phyloP scores from a whole-genome alignment of 1,284 basidiomycete species.

The Ceratobasidium sp. region DNA sequence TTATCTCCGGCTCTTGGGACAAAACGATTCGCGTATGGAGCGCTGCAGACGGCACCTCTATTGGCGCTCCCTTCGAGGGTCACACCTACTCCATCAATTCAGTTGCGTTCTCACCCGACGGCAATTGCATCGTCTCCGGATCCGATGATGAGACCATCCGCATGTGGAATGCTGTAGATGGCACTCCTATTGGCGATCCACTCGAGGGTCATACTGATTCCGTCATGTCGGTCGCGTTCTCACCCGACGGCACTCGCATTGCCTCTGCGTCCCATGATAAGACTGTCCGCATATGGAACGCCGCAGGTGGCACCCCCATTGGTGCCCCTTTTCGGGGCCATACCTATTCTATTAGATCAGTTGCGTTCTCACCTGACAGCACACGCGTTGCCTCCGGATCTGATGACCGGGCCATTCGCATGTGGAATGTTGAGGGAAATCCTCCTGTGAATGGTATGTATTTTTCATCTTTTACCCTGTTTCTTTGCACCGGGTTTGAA shows the following conservation, averaged over 20 bases:
- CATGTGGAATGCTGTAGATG: not conserved
- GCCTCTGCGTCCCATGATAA: not conserved
- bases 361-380: not conserved
- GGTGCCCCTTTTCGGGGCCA: not conserved
- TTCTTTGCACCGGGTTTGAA: not conserved
- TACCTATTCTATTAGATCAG: not conserved
- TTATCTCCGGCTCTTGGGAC: too few species aligned
- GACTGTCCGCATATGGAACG: not conserved
- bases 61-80: not conserved
- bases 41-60: not conserved
- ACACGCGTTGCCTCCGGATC: not conserved
- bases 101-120: not conserved
- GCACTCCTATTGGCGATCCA: not conserved
- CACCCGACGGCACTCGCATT: too few species aligned
- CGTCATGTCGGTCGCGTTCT: not conserved
- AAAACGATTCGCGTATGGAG: too few species aligned
- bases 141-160: too few species aligned
- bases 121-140: not conserved
- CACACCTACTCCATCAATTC: not conserved
- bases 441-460: not conserved
- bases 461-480: not conserved
- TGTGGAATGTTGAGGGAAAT: not conserved
- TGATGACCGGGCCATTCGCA: not conserved
- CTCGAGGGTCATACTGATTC: not conserved
- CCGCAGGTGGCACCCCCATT: not conserved